Base-by-base conservation (phyloP, 306 rosid genomes). In the Gynostemma pentaphyllum region DNA sequence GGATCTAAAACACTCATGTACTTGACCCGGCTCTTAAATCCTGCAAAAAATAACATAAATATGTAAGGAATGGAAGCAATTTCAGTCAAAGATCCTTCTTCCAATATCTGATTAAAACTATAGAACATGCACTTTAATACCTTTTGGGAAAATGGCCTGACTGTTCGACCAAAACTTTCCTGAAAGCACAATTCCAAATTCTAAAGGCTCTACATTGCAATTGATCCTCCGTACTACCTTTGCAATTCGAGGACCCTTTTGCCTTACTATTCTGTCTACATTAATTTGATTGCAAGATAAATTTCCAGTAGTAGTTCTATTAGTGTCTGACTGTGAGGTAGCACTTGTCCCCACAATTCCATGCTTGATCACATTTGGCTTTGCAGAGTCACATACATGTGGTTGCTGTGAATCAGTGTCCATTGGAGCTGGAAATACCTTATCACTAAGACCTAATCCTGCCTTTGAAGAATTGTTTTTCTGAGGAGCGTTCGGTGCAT, bases 201-300 rank as follows among this genome's bases (percentile, higher is more conserved):
- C 95, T 57, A 92, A 76, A 71, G 94, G 95, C 73, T 94, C 99
- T 14, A 94, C 99, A 70, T 78, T 80, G 80, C 99, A 88, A 81
- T 85, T 88, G 80, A 94, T 86, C 52, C 95, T 84, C 70, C 99
- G 79, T 24, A 94, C 95, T 47, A 92, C 90, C 86, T 88, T 92
- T 30, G 99, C 99, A 64, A 94, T 88, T 11, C 99, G 95, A 62
- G 97, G 99, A 71, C 97, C 99, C 81, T 86, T 92, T 75, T 84
- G 99, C 64, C 90, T 86, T 64, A 69, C 63, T 70, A 62, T 64
- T 61, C 88, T 72, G 66, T 83, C 87, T 75, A 78, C 41, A 76
- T 78, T 84, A 70, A 80, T 81, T 75, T 53, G 78, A 65, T 82
- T 61, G 60, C 87, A 74, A 44, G 94, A 81, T 19, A 79, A 30